These are phyloP conservation scores for Aegilops speltoides DNA, from an alignment of 176 grass and related monocot genomes.

Conservation along the genomic window DNA sequence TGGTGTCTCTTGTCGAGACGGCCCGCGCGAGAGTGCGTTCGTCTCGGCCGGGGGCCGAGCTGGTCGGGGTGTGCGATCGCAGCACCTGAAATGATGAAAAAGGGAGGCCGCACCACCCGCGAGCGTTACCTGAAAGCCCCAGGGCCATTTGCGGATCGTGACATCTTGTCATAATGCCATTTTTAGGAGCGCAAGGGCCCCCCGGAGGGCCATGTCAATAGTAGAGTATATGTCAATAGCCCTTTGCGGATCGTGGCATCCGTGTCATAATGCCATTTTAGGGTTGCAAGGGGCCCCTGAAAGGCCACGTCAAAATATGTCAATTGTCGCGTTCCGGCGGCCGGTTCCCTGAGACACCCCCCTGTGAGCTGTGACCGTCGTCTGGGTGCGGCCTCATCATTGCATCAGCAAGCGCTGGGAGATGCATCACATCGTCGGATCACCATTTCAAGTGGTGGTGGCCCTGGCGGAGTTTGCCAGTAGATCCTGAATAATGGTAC, in stretches of 20 bases:
- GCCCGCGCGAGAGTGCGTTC: neutral
- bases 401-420: neutral
- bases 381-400: neutral
- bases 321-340: neutral
- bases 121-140: neutral
- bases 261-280: neutral
- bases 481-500: neutral
- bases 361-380: neutral
- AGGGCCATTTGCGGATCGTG: too few species aligned
- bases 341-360: neutral
- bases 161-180: too few species aligned
- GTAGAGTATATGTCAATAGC: too few species aligned
- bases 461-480: neutral
- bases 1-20: neutral
- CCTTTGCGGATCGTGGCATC: neutral
- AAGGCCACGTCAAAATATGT: neutral
- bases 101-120: neutral
- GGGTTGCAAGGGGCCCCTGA: neutral
- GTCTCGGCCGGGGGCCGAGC: neutral
- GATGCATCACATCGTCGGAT: neutral
- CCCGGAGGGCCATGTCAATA: too few species aligned
- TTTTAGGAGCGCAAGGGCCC: too few species aligned
- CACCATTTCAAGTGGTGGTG: neutral
- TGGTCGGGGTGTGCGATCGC: slow-evolving; percentile 17
- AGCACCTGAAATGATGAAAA: slow-evolving; percentile 19